A percentile compares a stretch with the other conserved stretches of the same genome.
These are phyloP conservation scores for Pseudogymnoascus sp. DNA, from an alignment of 2,329 filamentous ascomycete species.

Conservation along the genomic window DNA sequence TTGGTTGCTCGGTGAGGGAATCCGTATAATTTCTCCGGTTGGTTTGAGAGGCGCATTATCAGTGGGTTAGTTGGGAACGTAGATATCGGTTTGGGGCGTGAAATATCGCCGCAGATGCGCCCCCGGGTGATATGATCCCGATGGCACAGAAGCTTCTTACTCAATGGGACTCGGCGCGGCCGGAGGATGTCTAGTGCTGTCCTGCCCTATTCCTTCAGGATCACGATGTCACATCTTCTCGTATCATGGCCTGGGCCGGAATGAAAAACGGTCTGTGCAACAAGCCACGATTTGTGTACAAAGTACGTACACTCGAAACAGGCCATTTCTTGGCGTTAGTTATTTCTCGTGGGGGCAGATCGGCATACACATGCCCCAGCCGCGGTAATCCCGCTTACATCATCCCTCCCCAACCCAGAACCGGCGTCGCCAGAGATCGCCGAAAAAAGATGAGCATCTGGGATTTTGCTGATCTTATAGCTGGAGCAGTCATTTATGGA, in stretches of 20 bases:
- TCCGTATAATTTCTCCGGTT: not conserved
- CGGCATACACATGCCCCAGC: not conserved
- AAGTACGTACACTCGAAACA: slow-evolving; percentile 6
- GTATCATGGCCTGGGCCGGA: not conserved
- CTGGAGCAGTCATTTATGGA: not conserved
- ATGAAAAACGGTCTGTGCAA: slow-evolving; percentile 4
- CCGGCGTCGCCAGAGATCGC: not conserved
- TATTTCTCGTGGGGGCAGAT: not conserved
- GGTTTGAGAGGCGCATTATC: not conserved
- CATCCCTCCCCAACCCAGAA: not conserved
- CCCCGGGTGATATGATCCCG: not conserved
- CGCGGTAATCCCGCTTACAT: not conserved
- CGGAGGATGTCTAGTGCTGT: not conserved
- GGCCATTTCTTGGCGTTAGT: not conserved
- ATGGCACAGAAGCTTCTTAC: not conserved
- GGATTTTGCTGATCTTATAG: slow-evolving; percentile 1
- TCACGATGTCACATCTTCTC: not conserved
- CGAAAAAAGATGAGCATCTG: slow-evolving; percentile 1
- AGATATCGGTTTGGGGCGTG: not conserved
- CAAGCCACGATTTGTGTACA: not conserved
- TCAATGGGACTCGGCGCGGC: not conserved
- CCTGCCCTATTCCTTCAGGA: not conserved
- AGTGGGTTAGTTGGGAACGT: not conserved
- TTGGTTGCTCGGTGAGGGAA: not conserved
- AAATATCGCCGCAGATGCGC: not conserved